These are phyloP conservation scores for Claviceps sp. DNA, from an alignment of 2,329 filamentous ascomycete genomes.

Conservation along the genomic window DNA sequence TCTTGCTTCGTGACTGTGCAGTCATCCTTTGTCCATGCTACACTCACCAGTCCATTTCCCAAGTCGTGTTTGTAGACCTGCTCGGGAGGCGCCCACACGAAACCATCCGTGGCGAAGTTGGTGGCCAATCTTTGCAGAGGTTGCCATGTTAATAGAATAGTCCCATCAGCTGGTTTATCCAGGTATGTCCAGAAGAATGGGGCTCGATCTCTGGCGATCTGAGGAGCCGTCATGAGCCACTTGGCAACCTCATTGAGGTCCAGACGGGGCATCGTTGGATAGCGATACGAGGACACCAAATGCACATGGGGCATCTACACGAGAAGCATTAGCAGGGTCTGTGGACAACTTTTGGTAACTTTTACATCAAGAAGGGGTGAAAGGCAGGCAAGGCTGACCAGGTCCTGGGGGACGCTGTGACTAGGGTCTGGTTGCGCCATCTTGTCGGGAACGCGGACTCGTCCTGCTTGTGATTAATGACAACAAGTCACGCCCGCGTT, in stretches of 20 bases:
- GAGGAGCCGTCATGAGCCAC: slow-evolving; percentile 71
- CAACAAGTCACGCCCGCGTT: not conserved
- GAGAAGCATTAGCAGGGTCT: slow-evolving; percentile 9
- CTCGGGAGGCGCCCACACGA: slow-evolving; percentile 79
- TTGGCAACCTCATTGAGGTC: slow-evolving; percentile 66
- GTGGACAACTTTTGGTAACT: not conserved
- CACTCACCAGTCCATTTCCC: slow-evolving; percentile 43
- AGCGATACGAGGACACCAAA: slow-evolving; percentile 71
- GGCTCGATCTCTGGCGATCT: slow-evolving; percentile 70
- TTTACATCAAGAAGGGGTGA: not conserved
- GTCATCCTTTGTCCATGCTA: not conserved
- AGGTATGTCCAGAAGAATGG: slow-evolving; percentile 92
- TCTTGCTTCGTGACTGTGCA: too few relatives aligned
- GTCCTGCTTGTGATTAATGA: not conserved
- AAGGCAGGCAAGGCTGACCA: slow-evolving; percentile 18
- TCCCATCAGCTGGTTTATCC: slow-evolving; percentile 67
- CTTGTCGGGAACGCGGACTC: slow-evolving; percentile 8
- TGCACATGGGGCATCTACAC: slow-evolving; percentile 74
- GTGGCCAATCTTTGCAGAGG: slow-evolving; percentile 56
- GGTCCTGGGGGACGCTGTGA: slow-evolving; percentile 28
- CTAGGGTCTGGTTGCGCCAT: slow-evolving; percentile 30
- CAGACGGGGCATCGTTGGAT: slow-evolving; percentile 58
- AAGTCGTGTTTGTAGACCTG: slow-evolving; percentile 61
- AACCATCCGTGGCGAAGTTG: slow-evolving; percentile 81
- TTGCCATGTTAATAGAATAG: slow-evolving; percentile 80